Evolutionary conservation across 1,284 basidiomycete species (phyloP), one percentile per base, ranked within the genome.

Genomic region (Exobasidium rhododendri): DNA sequence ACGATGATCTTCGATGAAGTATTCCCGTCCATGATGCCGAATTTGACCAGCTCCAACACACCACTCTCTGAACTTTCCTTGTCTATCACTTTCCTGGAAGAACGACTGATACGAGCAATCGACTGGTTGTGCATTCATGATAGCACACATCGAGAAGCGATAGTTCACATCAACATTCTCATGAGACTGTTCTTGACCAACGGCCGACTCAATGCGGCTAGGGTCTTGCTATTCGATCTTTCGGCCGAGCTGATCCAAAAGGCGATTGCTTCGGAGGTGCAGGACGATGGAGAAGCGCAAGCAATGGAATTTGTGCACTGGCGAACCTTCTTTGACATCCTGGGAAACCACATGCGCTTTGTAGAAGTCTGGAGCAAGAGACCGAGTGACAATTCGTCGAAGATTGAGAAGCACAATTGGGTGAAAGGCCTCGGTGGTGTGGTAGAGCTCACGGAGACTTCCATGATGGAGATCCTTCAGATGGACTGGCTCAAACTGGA

Each of bases 101-200:
- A 71, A 31, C 62, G 89, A 53, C 83, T 98, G 7, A 84, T 97
- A 55, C 85, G 92, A 7, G 89, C 90, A 0, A 88, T 97, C 61
- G 94, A 97, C 76, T 98, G 94, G 94, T 90, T 94, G 50, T 90
- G 87, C 0, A 90, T 92, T 78, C 83, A 85, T 65, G 62, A 62
- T 7, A 56, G 66, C 5, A 81, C 80, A 20, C 53, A 51, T 43
- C 69, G 65, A 30, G 72, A 77, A 44, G 78, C 75, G 4, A 73
- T 80, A 60, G 59, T 74, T 49, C 77, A 79, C 44, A 71, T 64
- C 35, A 78, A 78, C 29, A 65, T 63, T 3, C 64, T 78, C 20
- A 68, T 70, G 32, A 67, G 76, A 46, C 64, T 71, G 14, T 76
- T 77, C 45, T 54, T 78, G 57, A 64, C 60, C 6, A 69, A 69